Conservation (phyloP, 257 asterid species). For the Ophiorrhiza pumila region DNA sequence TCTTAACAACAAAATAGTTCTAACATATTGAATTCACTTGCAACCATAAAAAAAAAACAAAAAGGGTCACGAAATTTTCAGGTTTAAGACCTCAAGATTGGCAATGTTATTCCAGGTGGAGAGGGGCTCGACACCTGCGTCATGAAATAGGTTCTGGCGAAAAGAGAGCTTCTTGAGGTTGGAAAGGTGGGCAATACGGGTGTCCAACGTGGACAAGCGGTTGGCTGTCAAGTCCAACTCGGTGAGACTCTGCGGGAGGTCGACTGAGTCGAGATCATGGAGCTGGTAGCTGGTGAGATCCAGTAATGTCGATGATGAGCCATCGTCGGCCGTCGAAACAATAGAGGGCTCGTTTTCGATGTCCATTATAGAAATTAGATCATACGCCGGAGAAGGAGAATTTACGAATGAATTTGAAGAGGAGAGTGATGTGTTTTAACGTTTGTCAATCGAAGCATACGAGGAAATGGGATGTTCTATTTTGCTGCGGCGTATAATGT, state of each 20-base stretch:
- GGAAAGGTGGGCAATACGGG: constrained; percentile 67
- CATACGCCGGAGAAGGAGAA: background rate
- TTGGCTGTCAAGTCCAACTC: constrained; percentile 93
- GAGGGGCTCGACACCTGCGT: constrained; percentile 60
- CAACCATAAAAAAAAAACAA: background rate
- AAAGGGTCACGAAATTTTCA: background rate
- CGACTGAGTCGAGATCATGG: constrained; percentile 77
- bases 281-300: constrained; percentile 93
- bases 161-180: constrained; percentile 83
- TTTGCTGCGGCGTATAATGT: too few relatives aligned
- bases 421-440: too few relatives aligned
- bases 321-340: constrained; percentile 26
- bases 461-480: too few relatives aligned
- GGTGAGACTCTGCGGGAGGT: constrained; percentile 53
- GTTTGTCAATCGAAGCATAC: too few relatives aligned
- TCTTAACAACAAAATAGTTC: background rate
- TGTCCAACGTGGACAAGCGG: constrained; percentile 75
- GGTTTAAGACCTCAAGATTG: constrained; percentile 52
- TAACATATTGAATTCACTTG: background rate
- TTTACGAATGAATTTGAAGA: too few relatives aligned
- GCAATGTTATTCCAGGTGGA: constrained; percentile 64
- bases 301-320: constrained; percentile 29
- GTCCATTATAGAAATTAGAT: background rate
- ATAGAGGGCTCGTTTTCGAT: background rate
- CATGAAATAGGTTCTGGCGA: constrained; percentile 79